A percentile compares a stretch with the other conserved stretches of the same genome.
Evolutionary conservation across 2,329 filamentous ascomycete species (phyloP).

Genomic region (Aspergillus flavus): DNA sequence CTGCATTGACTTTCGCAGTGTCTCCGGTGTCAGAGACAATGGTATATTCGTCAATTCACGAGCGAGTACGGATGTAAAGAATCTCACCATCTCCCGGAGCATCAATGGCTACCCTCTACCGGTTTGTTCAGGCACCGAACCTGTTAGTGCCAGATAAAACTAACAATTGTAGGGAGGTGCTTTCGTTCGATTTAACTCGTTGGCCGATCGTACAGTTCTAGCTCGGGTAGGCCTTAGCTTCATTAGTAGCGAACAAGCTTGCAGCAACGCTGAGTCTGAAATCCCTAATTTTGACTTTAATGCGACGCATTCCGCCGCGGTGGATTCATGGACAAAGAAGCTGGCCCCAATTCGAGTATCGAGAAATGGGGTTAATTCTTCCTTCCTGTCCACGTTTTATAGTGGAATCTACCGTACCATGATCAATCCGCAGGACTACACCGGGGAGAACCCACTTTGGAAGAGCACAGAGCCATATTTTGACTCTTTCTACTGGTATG

Average conservation of each 20-base stretch:
- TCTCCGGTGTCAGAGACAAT: slow-evolving; percentile 56
- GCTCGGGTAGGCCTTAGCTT: slow-evolving; percentile 71
- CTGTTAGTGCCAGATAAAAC: slow-evolving; percentile 5
- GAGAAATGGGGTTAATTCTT: slow-evolving; percentile 31
- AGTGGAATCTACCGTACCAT: slow-evolving; percentile 70
- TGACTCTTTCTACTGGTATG: slow-evolving; percentile 71
- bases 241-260: slow-evolving; percentile 67
- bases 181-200: slow-evolving; percentile 64
- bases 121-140: slow-evolving; percentile 17
- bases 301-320: slow-evolving; percentile 53
- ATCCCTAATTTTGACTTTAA: slow-evolving; percentile 68
- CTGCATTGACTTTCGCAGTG: slow-evolving; percentile 66
- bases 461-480: slow-evolving; percentile 67
- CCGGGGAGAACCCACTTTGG: slow-evolving; percentile 71
- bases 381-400: slow-evolving; percentile 61
- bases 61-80: slow-evolving; percentile 56
- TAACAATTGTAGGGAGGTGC: slow-evolving; percentile 58
- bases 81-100: slow-evolving; percentile 57
- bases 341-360: slow-evolving; percentile 41
- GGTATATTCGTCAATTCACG: slow-evolving; percentile 67
- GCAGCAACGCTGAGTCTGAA: slow-evolving; percentile 66
- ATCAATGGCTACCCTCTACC: slow-evolving; percentile 60
- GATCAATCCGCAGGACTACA: slow-evolving; percentile 73
- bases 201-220: slow-evolving; percentile 53
- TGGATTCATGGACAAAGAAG: slow-evolving; percentile 63